A percentile compares a stretch with the other conserved stretches of the same genome.
Conservation (phyloP, 1,139 yeast genomes). For the Wickerhamomyces sp. region DNA sequence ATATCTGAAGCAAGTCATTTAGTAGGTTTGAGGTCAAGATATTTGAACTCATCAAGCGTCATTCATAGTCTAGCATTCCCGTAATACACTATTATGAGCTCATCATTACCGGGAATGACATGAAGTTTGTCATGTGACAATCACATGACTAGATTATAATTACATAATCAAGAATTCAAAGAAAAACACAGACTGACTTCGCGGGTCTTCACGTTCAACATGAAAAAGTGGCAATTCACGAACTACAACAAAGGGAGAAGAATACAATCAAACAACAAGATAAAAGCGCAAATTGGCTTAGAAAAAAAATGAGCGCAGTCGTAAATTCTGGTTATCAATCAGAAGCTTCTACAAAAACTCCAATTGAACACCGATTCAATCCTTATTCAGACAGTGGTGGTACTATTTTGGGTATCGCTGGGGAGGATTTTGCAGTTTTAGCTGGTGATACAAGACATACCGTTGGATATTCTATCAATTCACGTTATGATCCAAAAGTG, state of each 20-base stretch:
- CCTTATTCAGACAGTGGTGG: slow-evolving; percentile 98
- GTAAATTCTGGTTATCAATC: slow-evolving; percentile 59
- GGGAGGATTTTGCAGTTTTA: slow-evolving; percentile 91
- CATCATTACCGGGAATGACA: too few species aligned
- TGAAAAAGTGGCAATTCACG: not conserved
- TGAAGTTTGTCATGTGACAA: too few species aligned
- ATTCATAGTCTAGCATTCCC: too few species aligned
- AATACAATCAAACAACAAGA: too few species aligned
- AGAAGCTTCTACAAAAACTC: slow-evolving; percentile 43
- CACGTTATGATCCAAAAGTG: slow-evolving; percentile 89
- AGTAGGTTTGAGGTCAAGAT: too few species aligned
- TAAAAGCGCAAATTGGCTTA: too few species aligned
- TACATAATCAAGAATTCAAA: not conserved
- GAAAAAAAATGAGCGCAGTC: slow-evolving; percentile 21
- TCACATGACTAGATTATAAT: not conserved
- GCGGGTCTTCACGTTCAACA: not conserved
- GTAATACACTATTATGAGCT: too few species aligned
- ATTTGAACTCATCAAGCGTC: too few species aligned
- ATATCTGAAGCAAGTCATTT: too few species aligned
- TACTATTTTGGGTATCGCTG: slow-evolving; percentile 94
- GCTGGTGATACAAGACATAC: slow-evolving; percentile 99
- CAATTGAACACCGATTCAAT: slow-evolving; percentile 90
- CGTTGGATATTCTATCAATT: slow-evolving; percentile 87
- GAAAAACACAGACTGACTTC: not conserved
- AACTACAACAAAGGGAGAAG: not conserved